Base-by-base conservation (phyloP, 139 green algal genomes). In the Micractinium sp. region DNA sequence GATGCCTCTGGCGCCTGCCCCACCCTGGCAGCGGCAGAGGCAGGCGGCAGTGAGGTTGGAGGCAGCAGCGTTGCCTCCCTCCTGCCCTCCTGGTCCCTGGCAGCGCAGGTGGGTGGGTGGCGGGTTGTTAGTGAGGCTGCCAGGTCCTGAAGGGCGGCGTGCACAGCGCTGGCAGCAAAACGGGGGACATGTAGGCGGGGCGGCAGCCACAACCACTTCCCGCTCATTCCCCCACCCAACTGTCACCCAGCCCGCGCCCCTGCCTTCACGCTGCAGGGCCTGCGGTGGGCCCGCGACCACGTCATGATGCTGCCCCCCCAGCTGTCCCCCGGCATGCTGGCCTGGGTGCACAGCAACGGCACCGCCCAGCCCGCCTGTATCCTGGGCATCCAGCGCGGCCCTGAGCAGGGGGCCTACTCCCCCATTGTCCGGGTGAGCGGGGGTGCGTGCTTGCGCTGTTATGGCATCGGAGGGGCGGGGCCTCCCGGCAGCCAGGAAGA, bases 261-360 rank as follows among this genome's bases (percentile, higher is more conserved):
- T n/a, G n/a, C n/a, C n/a, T n/a, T n/a, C n/a, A n/a, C n/a, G n/a
- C 63, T 69, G 78, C 78, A 84, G 80, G 4, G 31, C 39, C 80
- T 85, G 80, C 71, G 80, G 5, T 85, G 80, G 80, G 7, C 33
- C 23, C 22, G 31, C 27, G 31, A 85, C 29, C 80, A 85, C 53
- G 29, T 85, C 12, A 85, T 85, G 80, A 22, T 16, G 15, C 80
- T 85, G 53, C 80, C 80, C 31, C 80, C 80, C 53, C 19, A 29
- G 29, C 25, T 85, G 5, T 23, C 71, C 25, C 13, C 80, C 0
- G 80, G 80, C 80, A 85, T 85, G 80, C 47, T 85, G 47, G 53
- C 80, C 29, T 85, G 80, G 53, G 80, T 53, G 25, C 80, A 69
- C n/a, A n/a, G n/a, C 14, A 85, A 85, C 53, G 53, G 29, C 53